Base-by-base conservation (phyloP, 2,329 filamentous ascomycete genomes). In the Sarocladium kiliense region DNA sequence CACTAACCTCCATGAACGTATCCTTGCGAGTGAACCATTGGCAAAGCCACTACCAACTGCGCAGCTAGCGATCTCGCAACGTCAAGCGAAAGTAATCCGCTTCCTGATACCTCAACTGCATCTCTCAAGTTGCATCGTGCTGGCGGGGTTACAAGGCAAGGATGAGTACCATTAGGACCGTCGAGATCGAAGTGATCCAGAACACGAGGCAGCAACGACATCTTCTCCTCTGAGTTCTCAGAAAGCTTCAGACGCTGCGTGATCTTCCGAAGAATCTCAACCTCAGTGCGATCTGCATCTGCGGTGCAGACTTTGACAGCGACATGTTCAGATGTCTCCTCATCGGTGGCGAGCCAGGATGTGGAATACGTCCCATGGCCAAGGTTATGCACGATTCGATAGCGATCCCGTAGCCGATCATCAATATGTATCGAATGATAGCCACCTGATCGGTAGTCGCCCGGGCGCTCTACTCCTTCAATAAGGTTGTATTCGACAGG, bases 361-460 rank as follows among this genome's bases (percentile, higher is more conserved):
- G 67, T 71, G 3, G 69, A 71, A 57, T 56, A 68, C 2, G 49
- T 55, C 44, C 65, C 65, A 37, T 62, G 57, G 21, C 65, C 65
- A 23, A 68, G 61, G 54, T 69, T 68, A 55, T 65, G 62, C 1
- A 64, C 58, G 3, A 67, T 54, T 6, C 56, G 50, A 53, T 68
- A 69, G 39, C 62, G 58, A 2, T 55, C 47, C 14, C 62, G 41
- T 57, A 77, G 67, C 1, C 57, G 58, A 25, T 75, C 70, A 12
- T 68, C 69, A 9, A 76, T 64, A 7, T 60, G 60, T 11, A 72
- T 63, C 7, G 73, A 71, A 57, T 76, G 69, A 59, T 70, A 75
- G 3, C 68, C 70, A 3, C 71, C 68, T 2, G 62, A 62, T 3
- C 56, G 56, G 58, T 76, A 74, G 39, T 61, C 26, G 23, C 61